A percentile compares a stretch with the other conserved stretches of the same genome.
Evolutionary conservation across 129 eudicot species (phyloP).

Genomic region (Flaveria sonorensis): DNA sequence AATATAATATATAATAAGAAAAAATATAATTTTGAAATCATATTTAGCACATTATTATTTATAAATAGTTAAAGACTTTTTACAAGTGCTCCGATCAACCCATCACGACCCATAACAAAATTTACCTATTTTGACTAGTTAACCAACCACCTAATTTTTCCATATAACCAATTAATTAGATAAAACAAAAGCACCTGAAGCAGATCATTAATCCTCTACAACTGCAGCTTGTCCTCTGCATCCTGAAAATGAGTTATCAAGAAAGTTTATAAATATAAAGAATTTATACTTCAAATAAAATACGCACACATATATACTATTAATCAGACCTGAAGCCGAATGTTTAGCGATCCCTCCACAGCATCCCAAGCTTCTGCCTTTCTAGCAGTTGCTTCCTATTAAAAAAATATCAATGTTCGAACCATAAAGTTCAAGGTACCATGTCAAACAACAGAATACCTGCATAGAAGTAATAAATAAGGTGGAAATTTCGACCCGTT

Average conservation of each 20-base stretch:
- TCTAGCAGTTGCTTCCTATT: slow-evolving; percentile 70
- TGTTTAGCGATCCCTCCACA: slow-evolving; percentile 73
- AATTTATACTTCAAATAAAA: neutral
- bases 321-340: slow-evolving; percentile 76
- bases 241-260: slow-evolving; percentile 52
- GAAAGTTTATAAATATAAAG: slow-evolving; percentile 3
- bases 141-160: neutral
- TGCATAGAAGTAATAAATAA: neutral
- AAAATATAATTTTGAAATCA: neutral
- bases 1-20: too few species aligned
- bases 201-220: slow-evolving; percentile 91
- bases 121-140: neutral
- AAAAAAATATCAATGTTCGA: neutral
- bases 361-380: slow-evolving; percentile 89
- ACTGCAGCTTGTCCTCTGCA: slow-evolving; percentile 88
- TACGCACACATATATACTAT: neutral
- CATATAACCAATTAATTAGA: neutral
- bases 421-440: slow-evolving; percentile 54
- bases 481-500: neutral
- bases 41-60: neutral
- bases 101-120: neutral
- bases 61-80: neutral
- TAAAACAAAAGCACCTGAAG: slow-evolving; percentile 67
- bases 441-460: too few species aligned
- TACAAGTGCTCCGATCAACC: neutral